Base-by-base conservation (phyloP, 192 early-diverging fungal genomes). In the Chytriomyces sp. region DNA sequence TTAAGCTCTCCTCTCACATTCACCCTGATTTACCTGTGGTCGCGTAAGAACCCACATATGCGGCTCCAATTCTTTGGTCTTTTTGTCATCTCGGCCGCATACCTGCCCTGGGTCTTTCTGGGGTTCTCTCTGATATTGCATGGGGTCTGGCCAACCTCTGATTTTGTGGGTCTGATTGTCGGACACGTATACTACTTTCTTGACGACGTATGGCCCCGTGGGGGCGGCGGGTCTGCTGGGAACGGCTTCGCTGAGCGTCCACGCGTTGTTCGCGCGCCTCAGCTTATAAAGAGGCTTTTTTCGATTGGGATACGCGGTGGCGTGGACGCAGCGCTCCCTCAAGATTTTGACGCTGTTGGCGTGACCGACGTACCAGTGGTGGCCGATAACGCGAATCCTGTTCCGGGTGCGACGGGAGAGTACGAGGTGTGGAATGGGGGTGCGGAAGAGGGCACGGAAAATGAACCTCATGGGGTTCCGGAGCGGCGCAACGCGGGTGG, bases 141-240 rank as follows among this genome's bases (percentile, higher is more conserved):
- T 59, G 86, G 85, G 54, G 79, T 88, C 1, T 88, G 92, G 76
- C 96, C 98, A 5, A 79, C 80, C 4, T 88, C 84, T 0, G 95
- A 98, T 79, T 70, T 94, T 33, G 76, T 91, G 49, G 96, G 95
- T 3, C 89, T 99, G 71, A 82, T 82, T 5, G 88, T 94, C 4
- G 96, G 95, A 4, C 98, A 99, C 82, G 76, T 96, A 17, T 96
- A 98, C 64, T 99, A 94, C 77, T 99, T 94, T 72, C 83, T 97
- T 31, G 93, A 93, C 58, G 96, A 98, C 66, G 93, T 97, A 17
- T 99, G 93, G 91, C 95, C 95, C 7, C 10, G 70, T 14, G 74
- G 81, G 53, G 77, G 70, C 6, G 74, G 53, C 12, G 68, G 57
- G 2, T 12, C 19, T 0, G 68, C 52, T 4, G 55, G 56, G 17